These are phyloP conservation scores for Bolboschoenus planiculmis DNA, from an alignment of 176 grass and related monocot genomes.

Conservation along the genomic window DNA sequence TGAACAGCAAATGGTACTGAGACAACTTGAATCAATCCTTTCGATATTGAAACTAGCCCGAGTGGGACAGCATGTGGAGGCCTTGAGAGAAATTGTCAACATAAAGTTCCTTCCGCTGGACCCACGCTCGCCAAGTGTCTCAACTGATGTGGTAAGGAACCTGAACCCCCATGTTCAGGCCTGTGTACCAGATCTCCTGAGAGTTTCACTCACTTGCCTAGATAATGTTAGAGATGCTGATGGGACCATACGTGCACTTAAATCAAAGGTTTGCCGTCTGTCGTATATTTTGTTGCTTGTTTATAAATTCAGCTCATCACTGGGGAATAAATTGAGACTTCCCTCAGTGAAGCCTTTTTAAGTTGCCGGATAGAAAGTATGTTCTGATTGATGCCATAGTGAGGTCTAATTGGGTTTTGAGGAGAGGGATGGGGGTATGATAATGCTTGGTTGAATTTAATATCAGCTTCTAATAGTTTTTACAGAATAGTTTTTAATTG, in stretches of 20 bases:
- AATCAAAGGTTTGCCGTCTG: constrained; percentile 58
- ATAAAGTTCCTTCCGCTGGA: constrained; percentile 80
- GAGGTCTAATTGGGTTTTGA: neutral
- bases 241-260: constrained; percentile 53
- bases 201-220: constrained; percentile 64
- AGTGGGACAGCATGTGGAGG: constrained; percentile 67
- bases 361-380: neutral
- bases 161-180: constrained; percentile 73
- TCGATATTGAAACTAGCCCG: constrained; percentile 60
- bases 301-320: neutral
- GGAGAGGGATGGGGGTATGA: no score
- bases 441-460: no score
- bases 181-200: constrained; percentile 87
- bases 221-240: constrained; percentile 85
- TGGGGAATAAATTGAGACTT: neutral
- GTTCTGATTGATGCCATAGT: neutral
- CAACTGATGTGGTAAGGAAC: constrained; percentile 61
- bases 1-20: constrained; percentile 71
- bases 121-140: constrained; percentile 50
- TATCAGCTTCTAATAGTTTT: neutral
- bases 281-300: neutral
- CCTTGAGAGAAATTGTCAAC: constrained; percentile 71
- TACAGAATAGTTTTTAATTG: neutral
- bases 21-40: constrained; percentile 82
- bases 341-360: neutral